Percentiles rank a stretch among this genome's conserved stretches.
Evolutionary conservation across 306 rosid genomes (phyloP).

Genomic region (Cotoneaster glaucophyllus): DNA sequence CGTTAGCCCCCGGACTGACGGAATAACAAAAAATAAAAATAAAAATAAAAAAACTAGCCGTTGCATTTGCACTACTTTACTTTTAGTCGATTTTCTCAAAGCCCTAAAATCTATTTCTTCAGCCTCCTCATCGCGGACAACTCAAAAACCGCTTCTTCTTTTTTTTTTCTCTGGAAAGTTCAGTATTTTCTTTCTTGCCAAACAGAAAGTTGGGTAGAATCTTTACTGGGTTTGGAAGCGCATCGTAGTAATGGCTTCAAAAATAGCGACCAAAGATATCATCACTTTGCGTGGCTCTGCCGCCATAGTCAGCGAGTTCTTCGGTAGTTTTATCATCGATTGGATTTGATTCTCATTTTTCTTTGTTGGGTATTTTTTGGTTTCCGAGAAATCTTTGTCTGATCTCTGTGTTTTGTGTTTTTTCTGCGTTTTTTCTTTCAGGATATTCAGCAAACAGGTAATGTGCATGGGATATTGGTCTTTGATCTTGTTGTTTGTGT

Average conservation of each 20-base stretch:
- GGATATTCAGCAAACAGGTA: slow-evolving; percentile 99
- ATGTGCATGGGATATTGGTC: neutral
- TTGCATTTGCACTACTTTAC: slow-evolving; percentile 11
- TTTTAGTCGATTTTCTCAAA: neutral
- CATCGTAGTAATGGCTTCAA: slow-evolving; percentile 48
- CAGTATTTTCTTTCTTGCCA: neutral
- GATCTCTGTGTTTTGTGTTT: slow-evolving; percentile 7
- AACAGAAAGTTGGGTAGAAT: neutral
- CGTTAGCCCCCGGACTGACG: slow-evolving; percentile 6
- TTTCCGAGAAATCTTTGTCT: neutral
- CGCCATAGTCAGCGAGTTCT: slow-evolving; percentile 95
- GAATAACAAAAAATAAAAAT: neutral
- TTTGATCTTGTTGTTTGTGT: neutral
- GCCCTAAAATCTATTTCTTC: slow-evolving; percentile 8
- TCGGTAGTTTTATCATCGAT: slow-evolving; percentile 37
- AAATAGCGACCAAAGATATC: slow-evolving; percentile 74
- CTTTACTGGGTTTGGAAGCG: neutral
- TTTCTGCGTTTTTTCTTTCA: slow-evolving; percentile 25
- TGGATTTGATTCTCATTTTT: neutral
- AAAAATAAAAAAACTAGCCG: slow-evolving; percentile 26
- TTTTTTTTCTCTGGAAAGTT: neutral
- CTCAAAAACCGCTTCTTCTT: neutral
- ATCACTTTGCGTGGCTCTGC: slow-evolving; percentile 97
- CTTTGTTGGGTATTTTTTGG: neutral
- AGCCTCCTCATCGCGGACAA: neutral